Evolutionary conservation across 225 moss, liverwort and hornwort genomes (phyloP).

Genomic region (Marchantia polymorpha): DNA sequence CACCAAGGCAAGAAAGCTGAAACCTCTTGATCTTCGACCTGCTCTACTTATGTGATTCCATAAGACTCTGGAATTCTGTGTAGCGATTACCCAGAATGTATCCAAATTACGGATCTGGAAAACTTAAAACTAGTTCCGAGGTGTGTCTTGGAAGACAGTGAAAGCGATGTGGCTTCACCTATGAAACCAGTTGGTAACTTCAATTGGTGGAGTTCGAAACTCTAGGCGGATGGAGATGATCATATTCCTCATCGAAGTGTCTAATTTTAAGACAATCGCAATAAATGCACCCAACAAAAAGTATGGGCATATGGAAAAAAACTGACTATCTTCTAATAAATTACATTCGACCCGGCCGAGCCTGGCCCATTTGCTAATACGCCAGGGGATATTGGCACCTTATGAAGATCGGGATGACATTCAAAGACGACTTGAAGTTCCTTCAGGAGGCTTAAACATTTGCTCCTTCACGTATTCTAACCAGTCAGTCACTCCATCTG

Average conservation of each 20-base stretch:
- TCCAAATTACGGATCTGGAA: not conserved
- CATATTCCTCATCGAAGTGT: not conserved
- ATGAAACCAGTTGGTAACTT: not conserved
- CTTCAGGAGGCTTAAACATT: constrained; percentile 39
- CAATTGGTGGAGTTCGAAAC: not conserved
- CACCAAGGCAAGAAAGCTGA: not conserved
- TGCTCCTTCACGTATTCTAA: constrained; percentile 40
- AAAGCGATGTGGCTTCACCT: not conserved
- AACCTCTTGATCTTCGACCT: not conserved
- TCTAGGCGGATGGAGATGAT: not conserved
- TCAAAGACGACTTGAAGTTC: constrained; percentile 15
- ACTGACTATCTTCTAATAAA: not conserved
- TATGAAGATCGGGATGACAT: not conserved
- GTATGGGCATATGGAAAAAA: constrained; percentile 1
- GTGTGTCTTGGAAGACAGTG: not conserved
- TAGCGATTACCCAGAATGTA: not conserved
- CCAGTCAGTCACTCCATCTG: constrained; percentile 41
- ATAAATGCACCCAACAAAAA: not conserved
- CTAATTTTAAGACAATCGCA: not conserved
- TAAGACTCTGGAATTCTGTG: not conserved
- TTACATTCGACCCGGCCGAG: constrained; percentile 2
- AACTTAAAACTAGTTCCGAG: not conserved
- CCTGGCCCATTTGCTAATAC: not conserved
- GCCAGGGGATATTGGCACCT: not conserved
- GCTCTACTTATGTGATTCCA: not conserved